Evolutionary conservation across 2,329 filamentous ascomycete species (phyloP).

Genomic region (Venturia pyrina): DNA sequence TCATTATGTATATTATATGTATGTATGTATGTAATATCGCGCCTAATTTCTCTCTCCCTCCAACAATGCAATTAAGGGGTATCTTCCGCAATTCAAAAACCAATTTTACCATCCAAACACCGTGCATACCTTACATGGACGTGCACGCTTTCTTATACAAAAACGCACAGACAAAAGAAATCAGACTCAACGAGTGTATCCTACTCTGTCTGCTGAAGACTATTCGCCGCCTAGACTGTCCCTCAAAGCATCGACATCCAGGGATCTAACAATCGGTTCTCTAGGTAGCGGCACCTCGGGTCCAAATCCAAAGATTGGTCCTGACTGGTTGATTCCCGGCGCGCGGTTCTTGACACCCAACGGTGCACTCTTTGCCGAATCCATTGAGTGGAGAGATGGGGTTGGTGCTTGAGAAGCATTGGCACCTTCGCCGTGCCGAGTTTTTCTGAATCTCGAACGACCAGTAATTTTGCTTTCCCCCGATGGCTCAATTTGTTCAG

Average conservation of each 20-base stretch:
- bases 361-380: constrained; percentile 20
- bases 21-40: not conserved
- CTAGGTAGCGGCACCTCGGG: constrained; percentile 22
- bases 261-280: constrained; percentile 21
- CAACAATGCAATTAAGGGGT: not conserved
- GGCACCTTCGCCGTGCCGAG: not conserved
- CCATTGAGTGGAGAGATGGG: constrained; percentile 19
- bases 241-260: constrained; percentile 28
- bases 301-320: constrained; percentile 29
- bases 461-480: not conserved
- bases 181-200: not conserved
- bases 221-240: constrained; percentile 16
- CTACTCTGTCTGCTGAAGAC: not conserved
- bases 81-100: not conserved
- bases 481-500: not conserved
- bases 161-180: not conserved
- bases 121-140: not conserved
- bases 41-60: not conserved
- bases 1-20: not conserved
- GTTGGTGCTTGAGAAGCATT: constrained; percentile 34
- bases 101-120: not conserved
- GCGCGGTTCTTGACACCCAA: constrained; percentile 15
- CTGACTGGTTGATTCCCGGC: constrained; percentile 28
- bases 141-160: not conserved
- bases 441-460: not conserved